A percentile compares a stretch with the other conserved stretches of the same genome.
These are phyloP conservation scores for Radiomyces spectabilis DNA, from an alignment of 192 early-diverging fungal genomes.

Conservation along the genomic window DNA sequence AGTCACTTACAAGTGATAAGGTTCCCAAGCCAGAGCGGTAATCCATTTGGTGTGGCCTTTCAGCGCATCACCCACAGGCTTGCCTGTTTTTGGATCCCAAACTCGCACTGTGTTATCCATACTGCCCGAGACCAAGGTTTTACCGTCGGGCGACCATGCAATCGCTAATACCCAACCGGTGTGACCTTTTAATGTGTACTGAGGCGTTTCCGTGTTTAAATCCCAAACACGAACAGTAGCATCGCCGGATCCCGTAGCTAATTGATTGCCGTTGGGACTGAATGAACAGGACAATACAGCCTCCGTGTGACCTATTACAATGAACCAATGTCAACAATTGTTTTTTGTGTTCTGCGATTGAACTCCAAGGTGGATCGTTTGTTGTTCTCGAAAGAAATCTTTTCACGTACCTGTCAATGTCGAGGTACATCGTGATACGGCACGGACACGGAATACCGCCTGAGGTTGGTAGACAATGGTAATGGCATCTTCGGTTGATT, in stretches of 20 bases:
- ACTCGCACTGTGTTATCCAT: conserved; percentile 89
- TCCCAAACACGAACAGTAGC: conserved; percentile 96
- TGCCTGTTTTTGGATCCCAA: conserved; percentile 88
- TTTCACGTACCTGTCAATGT: conserved; percentile 58
- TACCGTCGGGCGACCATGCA: conserved; percentile 88
- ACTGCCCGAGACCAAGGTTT: conserved; percentile 78
- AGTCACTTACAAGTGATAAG: conserved; percentile 74
- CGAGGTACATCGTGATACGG: conserved; percentile 88
- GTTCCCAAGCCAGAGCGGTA: conserved; percentile 91
- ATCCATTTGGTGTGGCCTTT: conserved; percentile 86
- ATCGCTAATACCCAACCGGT: conserved; percentile 90
- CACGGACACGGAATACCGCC: conserved; percentile 89
- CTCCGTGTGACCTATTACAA: conserved; percentile 76
- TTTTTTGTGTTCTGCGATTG: too few relatives aligned
- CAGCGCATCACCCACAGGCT: conserved; percentile 65
- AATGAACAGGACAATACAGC: conserved; percentile 87
- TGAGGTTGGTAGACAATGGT: conserved; percentile 91
- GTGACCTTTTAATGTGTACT: conserved; percentile 76
- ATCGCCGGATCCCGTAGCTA: conserved; percentile 96
- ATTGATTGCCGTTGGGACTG: conserved; percentile 79
- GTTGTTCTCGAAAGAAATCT: too few relatives aligned
- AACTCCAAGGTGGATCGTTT: too few relatives aligned
- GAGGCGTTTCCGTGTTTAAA: conserved; percentile 92
- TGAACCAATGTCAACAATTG: not conserved
- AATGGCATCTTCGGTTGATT: conserved; percentile 86